Evolutionary conservation across 164 flowering plant species (phyloP), one percentile per base, ranked within the genome.

Genomic region (Euptelea pleiosperma): DNA sequence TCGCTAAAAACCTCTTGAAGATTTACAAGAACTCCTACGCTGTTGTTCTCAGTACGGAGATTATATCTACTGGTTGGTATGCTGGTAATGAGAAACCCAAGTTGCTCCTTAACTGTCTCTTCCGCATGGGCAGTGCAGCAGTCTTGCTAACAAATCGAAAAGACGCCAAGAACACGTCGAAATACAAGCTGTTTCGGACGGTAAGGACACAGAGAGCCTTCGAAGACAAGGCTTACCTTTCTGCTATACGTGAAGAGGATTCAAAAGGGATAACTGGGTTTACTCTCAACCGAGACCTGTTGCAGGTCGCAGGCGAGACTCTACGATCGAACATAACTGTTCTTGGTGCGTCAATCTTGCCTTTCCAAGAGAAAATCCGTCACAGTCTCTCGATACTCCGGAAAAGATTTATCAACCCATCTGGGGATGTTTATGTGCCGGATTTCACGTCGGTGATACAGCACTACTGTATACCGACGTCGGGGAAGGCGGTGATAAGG

Each of bases 121-220:
- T 89, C 60, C 75, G 92, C 14, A 78, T 77, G 83, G 96, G 92
- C 0, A 62, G 84, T 36, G 78, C 92, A 0, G 95, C 83, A 5
- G 44, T 87, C 41, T 62, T 81, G 61, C 70, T 82, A 4, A 63
- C 81, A 1, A 82, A 82, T 73, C 60, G 25, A 46, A 63, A 55
- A 48, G 57, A 69, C 8, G 68, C 69, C 3, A 61, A 42, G 15
- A 22, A 47, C 0, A 36, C 16, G 19, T 62, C 88, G 0, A 84
- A 84, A 44, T 81, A 84, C 57, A 67, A 55, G 53, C 63, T 85
- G 6, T 1, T 57, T 12, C 25, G 18, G 12, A 30, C 72, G 0
- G 55, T 77, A 14, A 66, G 90, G 39, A 75, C 80, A 3, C 84
- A 77, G 51, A 65, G 64, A 53, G 79, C 83, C 3, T 77, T 55